Percentiles rank a stretch among this genome's conserved stretches.
These are phyloP conservation scores for Leonotis leonurus DNA, from an alignment of 257 asterid species.

Conservation along the genomic window DNA sequence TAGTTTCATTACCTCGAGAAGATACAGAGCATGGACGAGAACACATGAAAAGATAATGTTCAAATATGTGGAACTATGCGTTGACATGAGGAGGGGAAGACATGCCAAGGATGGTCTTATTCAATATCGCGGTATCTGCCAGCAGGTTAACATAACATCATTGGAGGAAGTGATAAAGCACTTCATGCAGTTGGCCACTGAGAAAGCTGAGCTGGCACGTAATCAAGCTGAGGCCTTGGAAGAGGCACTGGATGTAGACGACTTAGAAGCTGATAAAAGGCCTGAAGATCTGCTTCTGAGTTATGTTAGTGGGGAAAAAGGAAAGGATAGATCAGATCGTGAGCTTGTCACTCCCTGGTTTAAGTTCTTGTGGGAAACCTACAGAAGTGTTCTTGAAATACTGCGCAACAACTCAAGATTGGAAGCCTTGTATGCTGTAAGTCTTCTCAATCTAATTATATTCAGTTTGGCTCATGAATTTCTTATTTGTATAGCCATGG, in stretches of 20 bases:
- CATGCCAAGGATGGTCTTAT: slow-evolving; percentile 94
- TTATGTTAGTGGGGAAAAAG: slow-evolving; percentile 95
- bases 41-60: slow-evolving; percentile 82
- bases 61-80: slow-evolving; percentile 87
- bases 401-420: slow-evolving; percentile 18
- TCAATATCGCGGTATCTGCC: slow-evolving; percentile 90
- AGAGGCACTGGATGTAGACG: slow-evolving; percentile 86
- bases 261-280: slow-evolving; percentile 84
- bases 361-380: slow-evolving; percentile 24
- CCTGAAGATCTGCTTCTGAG: slow-evolving; percentile 97
- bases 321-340: slow-evolving; percentile 88
- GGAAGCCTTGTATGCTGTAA: slow-evolving; percentile 21
- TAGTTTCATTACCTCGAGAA: slow-evolving; percentile 72
- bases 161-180: slow-evolving; percentile 93
- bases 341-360: slow-evolving; percentile 44
- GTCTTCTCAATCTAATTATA: not conserved
- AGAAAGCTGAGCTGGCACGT: slow-evolving; percentile 83
- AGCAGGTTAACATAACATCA: slow-evolving; percentile 81
- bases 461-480: not conserved
- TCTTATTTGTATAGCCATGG: not conserved
- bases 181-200: slow-evolving; percentile 90
- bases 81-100: slow-evolving; percentile 92
- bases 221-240: slow-evolving; percentile 78
- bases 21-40: slow-evolving; percentile 92
- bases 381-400: slow-evolving; percentile 17